Conservation (phyloP, 1,284 basidiomycete genomes). For the Pseudozyma hubeiensis region DNA sequence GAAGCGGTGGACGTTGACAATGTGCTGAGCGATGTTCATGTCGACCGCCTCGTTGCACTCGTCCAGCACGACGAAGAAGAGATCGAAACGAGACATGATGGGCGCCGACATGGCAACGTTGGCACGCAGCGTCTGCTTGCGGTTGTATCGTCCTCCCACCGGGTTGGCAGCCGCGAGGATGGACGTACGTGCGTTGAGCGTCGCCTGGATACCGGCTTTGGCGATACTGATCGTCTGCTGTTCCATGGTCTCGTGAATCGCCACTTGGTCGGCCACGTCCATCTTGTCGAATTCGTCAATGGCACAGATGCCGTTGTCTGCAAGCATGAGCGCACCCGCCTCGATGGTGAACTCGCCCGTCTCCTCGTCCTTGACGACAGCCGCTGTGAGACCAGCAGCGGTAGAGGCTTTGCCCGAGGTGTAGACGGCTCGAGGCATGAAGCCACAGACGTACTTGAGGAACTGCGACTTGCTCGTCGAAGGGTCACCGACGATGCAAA, state of each 20-base stretch:
- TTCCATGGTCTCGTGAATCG: conserved; percentile 99
- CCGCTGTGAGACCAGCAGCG: conserved; percentile 97
- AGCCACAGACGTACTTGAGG: conserved; percentile 99
- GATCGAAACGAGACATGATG: conserved; percentile 98
- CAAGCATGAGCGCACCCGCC: conserved; percentile 93
- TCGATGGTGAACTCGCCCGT: conserved; percentile 99
- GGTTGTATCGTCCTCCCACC: conserved; percentile 93
- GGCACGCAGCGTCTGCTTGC: conserved; percentile 90
- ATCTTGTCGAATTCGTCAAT: conserved; percentile 99
- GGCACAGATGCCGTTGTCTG: conserved; percentile 98
- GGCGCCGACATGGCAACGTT: conserved; percentile 98
- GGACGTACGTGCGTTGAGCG: conserved; percentile 95
- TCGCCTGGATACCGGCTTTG: conserved; percentile 98
- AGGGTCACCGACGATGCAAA: conserved; percentile 97
- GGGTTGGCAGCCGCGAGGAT: conserved; percentile 99
- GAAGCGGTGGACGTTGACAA: conserved; percentile 96
- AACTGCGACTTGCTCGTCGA: conserved; percentile 98
- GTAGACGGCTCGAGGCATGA: conserved; percentile 97
- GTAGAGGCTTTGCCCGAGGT: conserved; percentile 99
- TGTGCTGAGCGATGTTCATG: conserved; percentile 93
- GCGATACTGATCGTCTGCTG: conserved; percentile 99
- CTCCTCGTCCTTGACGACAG: conserved; percentile 98
- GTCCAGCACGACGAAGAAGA: conserved; percentile 98
- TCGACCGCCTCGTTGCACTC: conserved; percentile 95
- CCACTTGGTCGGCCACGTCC: conserved; percentile 97